These are phyloP conservation scores for Draba incana DNA, from an alignment of 345 rosid genomes.

Conservation along the genomic window DNA sequence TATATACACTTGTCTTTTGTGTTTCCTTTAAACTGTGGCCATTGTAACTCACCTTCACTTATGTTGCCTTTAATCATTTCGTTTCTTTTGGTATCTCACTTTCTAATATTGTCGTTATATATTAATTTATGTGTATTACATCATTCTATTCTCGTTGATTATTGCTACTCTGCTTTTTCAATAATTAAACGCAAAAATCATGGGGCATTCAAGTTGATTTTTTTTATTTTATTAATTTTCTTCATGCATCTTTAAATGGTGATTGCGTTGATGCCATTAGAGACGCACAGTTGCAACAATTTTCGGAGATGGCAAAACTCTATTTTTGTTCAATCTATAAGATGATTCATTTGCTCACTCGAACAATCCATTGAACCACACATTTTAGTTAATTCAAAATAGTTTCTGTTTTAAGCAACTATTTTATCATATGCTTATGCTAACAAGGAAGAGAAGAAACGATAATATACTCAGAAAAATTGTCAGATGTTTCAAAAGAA, in stretches of 20 bases:
- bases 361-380: no score
- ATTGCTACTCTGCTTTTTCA: constrained; percentile 32
- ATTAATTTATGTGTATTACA: constrained; percentile 29
- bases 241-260: background rate
- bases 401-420: background rate
- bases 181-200: constrained; percentile 25
- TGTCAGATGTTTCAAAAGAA: background rate
- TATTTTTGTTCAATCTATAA: no score
- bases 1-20: constrained; percentile 31
- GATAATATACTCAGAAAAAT: background rate
- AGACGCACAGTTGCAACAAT: constrained; percentile 1
- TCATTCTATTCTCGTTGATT: constrained; percentile 31
- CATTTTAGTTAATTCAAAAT: background rate
- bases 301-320: no score
- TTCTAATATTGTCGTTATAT: constrained; percentile 28
- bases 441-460: background rate
- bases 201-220: constrained; percentile 30
- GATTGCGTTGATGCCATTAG: constrained; percentile 11
- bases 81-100: constrained; percentile 34
- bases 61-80: constrained; percentile 43
- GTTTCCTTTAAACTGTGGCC: constrained; percentile 45
- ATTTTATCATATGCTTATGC: background rate
- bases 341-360: no score
- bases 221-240: background rate
- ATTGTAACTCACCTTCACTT: constrained; percentile 39